phyloP scores from a whole-genome alignment of 106 monocot species.

The Apostasia ramifera region DNA sequence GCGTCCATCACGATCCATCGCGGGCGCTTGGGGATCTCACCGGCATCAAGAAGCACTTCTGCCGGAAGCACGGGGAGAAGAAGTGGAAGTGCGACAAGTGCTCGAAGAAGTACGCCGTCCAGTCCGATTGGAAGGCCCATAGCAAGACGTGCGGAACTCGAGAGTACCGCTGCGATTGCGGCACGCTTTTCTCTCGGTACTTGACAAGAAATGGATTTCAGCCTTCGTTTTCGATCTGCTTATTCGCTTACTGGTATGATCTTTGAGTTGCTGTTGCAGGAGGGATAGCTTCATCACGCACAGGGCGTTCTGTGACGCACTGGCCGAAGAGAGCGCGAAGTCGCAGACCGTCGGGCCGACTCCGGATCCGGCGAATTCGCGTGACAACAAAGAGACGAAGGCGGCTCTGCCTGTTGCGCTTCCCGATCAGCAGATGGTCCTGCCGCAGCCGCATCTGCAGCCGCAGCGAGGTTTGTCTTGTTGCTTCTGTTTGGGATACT shows the following conservation, averaged over 20 bases:
- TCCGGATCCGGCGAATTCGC: not conserved
- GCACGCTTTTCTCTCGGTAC: constrained; percentile 28
- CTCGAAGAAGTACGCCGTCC: constrained; percentile 42
- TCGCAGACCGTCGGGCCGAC: not conserved
- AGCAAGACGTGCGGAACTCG: constrained; percentile 35
- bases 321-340: constrained; percentile 34
- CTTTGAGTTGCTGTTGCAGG: constrained; percentile 3
- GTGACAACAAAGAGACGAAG: constrained; percentile 4
- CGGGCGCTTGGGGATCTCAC: constrained; percentile 37
- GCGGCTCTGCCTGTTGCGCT: not conserved
- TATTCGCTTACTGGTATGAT: not conserved
- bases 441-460: constrained; percentile 1
- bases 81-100: constrained; percentile 52
- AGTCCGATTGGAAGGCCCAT: constrained; percentile 41
- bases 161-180: constrained; percentile 43
- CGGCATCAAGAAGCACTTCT: constrained; percentile 43
- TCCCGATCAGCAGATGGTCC: constrained; percentile 2
- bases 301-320: constrained; percentile 40
- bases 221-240: not conserved
- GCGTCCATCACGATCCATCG: constrained; percentile 33
- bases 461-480: constrained; percentile 10
- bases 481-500: not conserved
- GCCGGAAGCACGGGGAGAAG: constrained; percentile 41
- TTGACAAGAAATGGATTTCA: too few relatives aligned
- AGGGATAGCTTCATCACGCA: constrained; percentile 42